Conservation (phyloP, 2,329 filamentous ascomycete species). For the Arthrinium puccinioides region DNA sequence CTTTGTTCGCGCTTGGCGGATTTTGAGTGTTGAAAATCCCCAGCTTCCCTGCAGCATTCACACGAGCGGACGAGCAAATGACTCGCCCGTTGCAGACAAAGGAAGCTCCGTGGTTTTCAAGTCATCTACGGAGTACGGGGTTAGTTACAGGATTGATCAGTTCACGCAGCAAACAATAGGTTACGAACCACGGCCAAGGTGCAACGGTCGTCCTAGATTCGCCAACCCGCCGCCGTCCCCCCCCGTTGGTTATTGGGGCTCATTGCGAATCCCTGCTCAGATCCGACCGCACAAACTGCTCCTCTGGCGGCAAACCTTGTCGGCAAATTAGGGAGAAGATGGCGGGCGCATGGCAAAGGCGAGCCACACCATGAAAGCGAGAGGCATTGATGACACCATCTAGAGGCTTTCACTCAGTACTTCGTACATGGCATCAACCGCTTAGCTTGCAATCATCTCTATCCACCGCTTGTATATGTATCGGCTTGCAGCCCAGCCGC, state of each 20-base stretch:
- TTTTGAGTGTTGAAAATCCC: no score
- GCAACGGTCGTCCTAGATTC: constrained; percentile 1
- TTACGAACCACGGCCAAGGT: not conserved
- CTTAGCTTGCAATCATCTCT: no score
- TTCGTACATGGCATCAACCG: not conserved
- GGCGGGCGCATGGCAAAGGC: not conserved
- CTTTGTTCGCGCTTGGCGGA: no score
- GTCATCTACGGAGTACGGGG: no score
- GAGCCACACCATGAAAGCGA: not conserved
- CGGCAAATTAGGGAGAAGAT: not conserved
- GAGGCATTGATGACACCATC: not conserved
- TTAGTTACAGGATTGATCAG: not conserved
- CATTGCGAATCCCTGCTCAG: not conserved
- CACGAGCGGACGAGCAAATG: not conserved
- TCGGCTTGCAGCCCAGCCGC: not conserved
- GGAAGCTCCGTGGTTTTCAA: not conserved
- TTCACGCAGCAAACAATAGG: not conserved
- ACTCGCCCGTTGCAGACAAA: not conserved
- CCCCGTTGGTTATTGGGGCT: not conserved
- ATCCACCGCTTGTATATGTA: not conserved
- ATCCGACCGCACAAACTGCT: not conserved
- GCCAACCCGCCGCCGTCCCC: not conserved
- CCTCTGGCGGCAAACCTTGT: not conserved
- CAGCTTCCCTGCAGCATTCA: no score
- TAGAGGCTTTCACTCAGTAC: not conserved